A percentile compares a stretch with the other conserved stretches of the same genome.
Evolutionary conservation across 2,329 filamentous ascomycete genomes (phyloP).

Genomic region (Fonsecaea monophora): DNA sequence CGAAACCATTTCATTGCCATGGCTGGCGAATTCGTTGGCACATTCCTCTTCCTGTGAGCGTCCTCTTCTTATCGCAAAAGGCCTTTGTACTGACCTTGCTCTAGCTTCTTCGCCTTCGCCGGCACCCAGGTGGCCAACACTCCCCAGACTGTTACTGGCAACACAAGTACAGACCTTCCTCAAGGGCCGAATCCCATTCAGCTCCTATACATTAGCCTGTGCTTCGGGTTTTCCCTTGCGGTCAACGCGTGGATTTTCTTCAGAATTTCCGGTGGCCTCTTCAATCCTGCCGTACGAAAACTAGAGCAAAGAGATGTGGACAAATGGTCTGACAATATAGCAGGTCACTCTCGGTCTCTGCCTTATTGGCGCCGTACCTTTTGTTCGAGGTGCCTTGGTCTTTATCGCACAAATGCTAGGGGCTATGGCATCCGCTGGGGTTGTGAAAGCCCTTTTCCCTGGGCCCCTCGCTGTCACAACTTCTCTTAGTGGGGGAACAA

Average conservation of each 20-base stretch:
- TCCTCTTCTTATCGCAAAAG: background rate
- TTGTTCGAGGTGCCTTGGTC: slow-evolving; percentile 60
- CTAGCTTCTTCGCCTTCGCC: slow-evolving; percentile 55
- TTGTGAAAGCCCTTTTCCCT: slow-evolving; percentile 65
- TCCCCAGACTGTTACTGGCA: slow-evolving; percentile 44
- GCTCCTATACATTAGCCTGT: slow-evolving; percentile 53
- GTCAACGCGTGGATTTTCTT: slow-evolving; percentile 64
- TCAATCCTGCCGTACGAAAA: slow-evolving; percentile 56
- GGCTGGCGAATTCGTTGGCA: slow-evolving; percentile 61
- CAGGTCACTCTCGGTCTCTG: slow-evolving; percentile 65
- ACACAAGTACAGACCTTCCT: slow-evolving; percentile 35
- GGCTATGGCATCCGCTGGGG: slow-evolving; percentile 64
- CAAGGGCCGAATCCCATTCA: slow-evolving; percentile 46
- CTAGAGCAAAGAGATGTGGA: background rate
- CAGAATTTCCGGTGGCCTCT: slow-evolving; percentile 59
- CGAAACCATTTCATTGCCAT: slow-evolving; percentile 57
- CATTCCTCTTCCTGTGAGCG: slow-evolving; percentile 52
- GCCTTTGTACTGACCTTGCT: slow-evolving; percentile 4
- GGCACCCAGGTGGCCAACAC: slow-evolving; percentile 57
- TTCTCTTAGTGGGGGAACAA: slow-evolving; percentile 60
- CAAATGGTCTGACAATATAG: slow-evolving; percentile 21
- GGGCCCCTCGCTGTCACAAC: slow-evolving; percentile 63
- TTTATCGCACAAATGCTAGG: slow-evolving; percentile 65
- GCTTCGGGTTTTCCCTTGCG: slow-evolving; percentile 56
- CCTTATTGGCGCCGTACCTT: slow-evolving; percentile 64